Evolutionary conservation across 805 yeast species (phyloP), one percentile per base, ranked within the genome.

Genomic region (Cyberlindnera xylosilytica): DNA sequence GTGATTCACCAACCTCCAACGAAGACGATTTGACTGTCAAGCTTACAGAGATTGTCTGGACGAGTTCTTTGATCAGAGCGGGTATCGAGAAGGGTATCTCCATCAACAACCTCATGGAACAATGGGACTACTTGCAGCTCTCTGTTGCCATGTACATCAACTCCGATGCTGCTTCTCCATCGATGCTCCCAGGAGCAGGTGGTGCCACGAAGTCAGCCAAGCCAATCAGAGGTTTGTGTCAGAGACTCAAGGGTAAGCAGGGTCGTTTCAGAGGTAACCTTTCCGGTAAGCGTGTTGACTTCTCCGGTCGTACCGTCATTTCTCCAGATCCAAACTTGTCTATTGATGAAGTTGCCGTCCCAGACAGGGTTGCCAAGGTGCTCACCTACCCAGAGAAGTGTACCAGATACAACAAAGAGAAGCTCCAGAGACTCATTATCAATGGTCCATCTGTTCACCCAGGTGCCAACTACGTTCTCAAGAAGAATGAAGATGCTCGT

Each of bases 251-350:
- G 68, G 99, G 99, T 64, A 93, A 93, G 55, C 98, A 93, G 68
- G 99, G 99, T 58, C 83, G 99, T 62, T 95, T 93, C 70, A 79
- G 99, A 73, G 99, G 99, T 53, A 93, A 93, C 60, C 69, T 93
- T 54, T 89, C 97, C 1, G 99, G 99, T 65, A 93, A 93, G 66
- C 86, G 99, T 72, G 99, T 93, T 20, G 99, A 93, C 65, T 93
- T 93, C 61, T 89, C 97, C 0, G 99, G 95, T 38, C 80, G 99
- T 70, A 93, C 99, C 0, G 99, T 93, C 54, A 93, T 93, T 59
- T 91, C 98, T 2, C 99, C 99, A 2, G 99, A 93, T 70, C 99
- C 99, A 28, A 93, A 93, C 62, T 70, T 93, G 54, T 74, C 84
- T 22, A 87, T 93, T 49, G 98, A 93, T 65, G 97, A 93, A 66